Percentiles rank a stretch among this genome's conserved stretches.
Evolutionary conservation across 2,329 filamentous ascomycete genomes (phyloP).

Genomic region (Botrytis tulipae): DNA sequence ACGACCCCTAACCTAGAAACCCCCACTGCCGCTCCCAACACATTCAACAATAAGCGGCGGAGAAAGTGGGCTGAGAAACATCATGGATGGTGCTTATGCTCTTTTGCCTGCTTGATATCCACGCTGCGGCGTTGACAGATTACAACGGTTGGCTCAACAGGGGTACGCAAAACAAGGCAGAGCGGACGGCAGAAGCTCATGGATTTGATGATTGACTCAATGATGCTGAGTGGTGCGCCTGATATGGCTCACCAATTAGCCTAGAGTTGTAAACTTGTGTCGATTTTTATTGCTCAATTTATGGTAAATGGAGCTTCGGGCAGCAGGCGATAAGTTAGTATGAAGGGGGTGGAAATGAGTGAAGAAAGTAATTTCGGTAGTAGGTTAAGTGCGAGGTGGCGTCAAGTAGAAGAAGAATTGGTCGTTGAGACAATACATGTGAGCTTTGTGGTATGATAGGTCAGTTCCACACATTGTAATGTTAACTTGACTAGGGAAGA

Average conservation of each 20-base stretch:
- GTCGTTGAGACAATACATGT: neutral
- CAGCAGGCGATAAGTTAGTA: neutral
- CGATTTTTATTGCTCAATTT: neutral
- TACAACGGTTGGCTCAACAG: neutral
- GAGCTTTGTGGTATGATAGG: neutral
- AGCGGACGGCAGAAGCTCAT: neutral
- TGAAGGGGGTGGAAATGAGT: neutral
- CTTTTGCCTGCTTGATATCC: neutral
- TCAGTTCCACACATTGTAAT: neutral
- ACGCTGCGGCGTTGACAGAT: neutral
- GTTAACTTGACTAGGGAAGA: neutral
- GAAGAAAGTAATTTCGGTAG: neutral
- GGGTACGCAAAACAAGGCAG: neutral
- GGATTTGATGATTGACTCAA: neutral
- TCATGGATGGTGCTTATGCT: neutral
- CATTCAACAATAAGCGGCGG: neutral
- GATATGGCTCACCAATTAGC: neutral
- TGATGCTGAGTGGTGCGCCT: neutral
- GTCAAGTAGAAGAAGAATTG: neutral
- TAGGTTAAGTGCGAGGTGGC: neutral
- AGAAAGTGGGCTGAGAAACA: neutral
- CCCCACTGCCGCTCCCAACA: slow-evolving; percentile 1
- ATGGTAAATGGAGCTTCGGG: neutral
- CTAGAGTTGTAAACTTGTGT: neutral
- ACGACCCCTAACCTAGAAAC: neutral